Base-by-base conservation (phyloP, 2,329 filamentous ascomycete genomes). In the Aspergillus candidus region DNA sequence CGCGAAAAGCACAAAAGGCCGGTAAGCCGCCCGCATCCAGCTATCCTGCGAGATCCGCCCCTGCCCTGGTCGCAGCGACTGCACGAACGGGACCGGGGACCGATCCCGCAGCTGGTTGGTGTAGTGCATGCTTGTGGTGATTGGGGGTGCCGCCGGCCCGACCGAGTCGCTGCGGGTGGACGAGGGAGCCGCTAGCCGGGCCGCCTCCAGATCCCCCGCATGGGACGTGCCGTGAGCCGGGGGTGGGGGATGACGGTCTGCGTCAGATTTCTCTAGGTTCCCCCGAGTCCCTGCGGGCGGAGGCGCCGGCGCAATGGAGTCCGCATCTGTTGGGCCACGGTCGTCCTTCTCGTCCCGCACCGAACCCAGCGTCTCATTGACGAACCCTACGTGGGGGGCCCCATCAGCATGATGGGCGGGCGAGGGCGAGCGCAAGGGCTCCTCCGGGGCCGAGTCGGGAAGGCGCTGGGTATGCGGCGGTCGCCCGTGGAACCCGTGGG, bases 1-100 rank as follows among this genome's bases (percentile, higher is more conserved):
- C 1, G 84, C 79, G 56, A 84, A 94, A 1, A 97, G 76, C 37
- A 96, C 80, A 49, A 97, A 88, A 0, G 91, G 93, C 1, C 91
- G 78, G 4, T 84, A 35, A 43, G 85, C 83, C 13, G 88, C 88
- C 48, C 82, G 84, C 61, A 84, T 65, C 89, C 90, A 97, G 8
- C 74, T 84, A 57, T 94, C 88, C 11, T 81, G 73, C 39, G 80
- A 79, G 10, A 97, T 78, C 11, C 88, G 80, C 1, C 91, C 90
- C 54, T 88, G 84, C 72, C 78, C 94, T 0, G 85, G 78, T 46
- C 74, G 82, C 1, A 97, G 79, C 34, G 87, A 85, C 58, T 93
- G 81, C 0, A 70, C 46, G 54, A 88, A 95, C 0, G 86, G 82
- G 53, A 84, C 80, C 4, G 78, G 74, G 0, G 88, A 84, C 15